These are phyloP conservation scores for Cladophialophora psammophila DNA, from an alignment of 2,329 filamentous ascomycete species.

Conservation along the genomic window DNA sequence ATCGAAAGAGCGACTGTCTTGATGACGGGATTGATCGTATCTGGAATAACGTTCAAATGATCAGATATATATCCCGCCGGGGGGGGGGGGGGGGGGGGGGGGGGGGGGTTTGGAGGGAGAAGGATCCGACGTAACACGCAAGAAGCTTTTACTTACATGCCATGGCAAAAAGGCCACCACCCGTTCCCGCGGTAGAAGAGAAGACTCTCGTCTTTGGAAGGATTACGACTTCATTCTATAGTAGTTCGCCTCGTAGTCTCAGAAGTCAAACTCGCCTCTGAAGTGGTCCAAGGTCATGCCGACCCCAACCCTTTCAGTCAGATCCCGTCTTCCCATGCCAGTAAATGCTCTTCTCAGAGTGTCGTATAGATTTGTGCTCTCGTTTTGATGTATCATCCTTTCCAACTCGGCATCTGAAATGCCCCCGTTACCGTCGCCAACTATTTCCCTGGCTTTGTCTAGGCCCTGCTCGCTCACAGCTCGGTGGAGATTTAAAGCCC, in stretches of 20 bases:
- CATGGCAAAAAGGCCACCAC: too few relatives aligned
- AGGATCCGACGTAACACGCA: too few relatives aligned
- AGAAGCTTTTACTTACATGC: too few relatives aligned
- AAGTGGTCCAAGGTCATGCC: conserved; percentile 93
- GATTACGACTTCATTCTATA: conserved; percentile 16
- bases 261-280: conserved; percentile 89
- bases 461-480: conserved; percentile 85
- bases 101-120: too few relatives aligned
- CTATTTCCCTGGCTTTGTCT: conserved; percentile 81
- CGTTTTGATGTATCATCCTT: conserved; percentile 90
- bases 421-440: conserved; percentile 63
- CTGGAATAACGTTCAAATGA: too few relatives aligned
- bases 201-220: background rate
- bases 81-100: too few relatives aligned
- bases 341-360: conserved; percentile 93
- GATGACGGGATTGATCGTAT: too few relatives aligned
- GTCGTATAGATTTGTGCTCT: conserved; percentile 96
- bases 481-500: conserved; percentile 94
- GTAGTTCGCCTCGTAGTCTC: conserved; percentile 14
- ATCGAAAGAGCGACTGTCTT: too few relatives aligned
- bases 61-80: too few relatives aligned
- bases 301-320: conserved; percentile 84
- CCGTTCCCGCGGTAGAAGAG: background rate
- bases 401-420: conserved; percentile 78
- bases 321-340: conserved; percentile 88